phyloP scores from a whole-genome alignment of 768 basidiomycete genomes.

The Lentinula edodes region DNA sequence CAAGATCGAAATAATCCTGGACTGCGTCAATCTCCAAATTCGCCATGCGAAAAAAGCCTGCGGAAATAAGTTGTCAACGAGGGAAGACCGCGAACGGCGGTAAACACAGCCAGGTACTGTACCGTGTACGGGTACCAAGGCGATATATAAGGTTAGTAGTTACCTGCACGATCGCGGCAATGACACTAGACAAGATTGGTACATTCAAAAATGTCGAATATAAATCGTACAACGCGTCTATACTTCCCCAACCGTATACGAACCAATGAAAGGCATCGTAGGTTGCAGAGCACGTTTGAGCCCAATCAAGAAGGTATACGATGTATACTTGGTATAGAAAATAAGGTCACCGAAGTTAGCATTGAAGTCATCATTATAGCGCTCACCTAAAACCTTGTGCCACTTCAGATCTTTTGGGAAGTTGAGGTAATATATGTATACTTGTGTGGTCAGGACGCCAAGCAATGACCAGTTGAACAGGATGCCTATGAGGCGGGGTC shows the following conservation, averaged over 20 bases:
- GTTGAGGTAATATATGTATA: conserved; percentile 14
- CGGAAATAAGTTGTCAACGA: neutral
- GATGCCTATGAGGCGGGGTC: conserved; percentile 13
- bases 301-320: conserved; percentile 15
- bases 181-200: conserved; percentile 12
- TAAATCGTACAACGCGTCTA: conserved; percentile 4
- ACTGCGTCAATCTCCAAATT: conserved; percentile 11
- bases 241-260: conserved; percentile 14
- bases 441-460: conserved; percentile 14
- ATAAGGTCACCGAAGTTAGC: neutral
- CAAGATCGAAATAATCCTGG: neutral
- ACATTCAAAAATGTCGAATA: conserved; percentile 13
- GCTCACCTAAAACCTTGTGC: conserved; percentile 10
- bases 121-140: too few relatives aligned
- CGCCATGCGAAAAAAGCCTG: conserved; percentile 17
- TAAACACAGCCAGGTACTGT: too few relatives aligned
- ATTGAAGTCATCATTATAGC: neutral
- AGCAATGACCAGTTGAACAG: conserved; percentile 15
- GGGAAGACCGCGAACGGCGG: too few relatives aligned
- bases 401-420: conserved; percentile 12
- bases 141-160: neutral
- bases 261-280: conserved; percentile 18
- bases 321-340: conserved; percentile 9
- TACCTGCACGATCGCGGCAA: conserved; percentile 14
- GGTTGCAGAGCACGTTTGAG: conserved; percentile 14